Evolutionary conservation across 2,329 filamentous ascomycete species (phyloP).

Genomic region (Cordyceps pruinosa): DNA sequence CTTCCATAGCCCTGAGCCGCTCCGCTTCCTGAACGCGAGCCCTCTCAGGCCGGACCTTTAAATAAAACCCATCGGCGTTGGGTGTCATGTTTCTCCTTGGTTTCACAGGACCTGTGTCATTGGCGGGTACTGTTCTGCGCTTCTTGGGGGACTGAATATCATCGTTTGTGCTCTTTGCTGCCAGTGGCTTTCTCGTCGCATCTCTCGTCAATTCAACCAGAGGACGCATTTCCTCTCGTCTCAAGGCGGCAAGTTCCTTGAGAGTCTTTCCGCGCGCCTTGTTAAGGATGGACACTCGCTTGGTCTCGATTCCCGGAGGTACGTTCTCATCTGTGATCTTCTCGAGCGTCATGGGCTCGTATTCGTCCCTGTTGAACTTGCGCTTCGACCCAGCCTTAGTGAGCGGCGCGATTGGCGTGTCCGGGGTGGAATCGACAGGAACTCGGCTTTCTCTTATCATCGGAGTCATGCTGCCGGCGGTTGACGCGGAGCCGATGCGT

Average conservation of each 20-base stretch:
- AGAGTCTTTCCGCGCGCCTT: conserved; percentile 35
- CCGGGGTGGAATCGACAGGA: conserved; percentile 3
- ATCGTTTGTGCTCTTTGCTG: conserved; percentile 54
- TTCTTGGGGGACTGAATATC: conserved; percentile 54
- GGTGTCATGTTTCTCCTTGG: conserved; percentile 20
- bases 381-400: conserved; percentile 49
- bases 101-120: conserved; percentile 36
- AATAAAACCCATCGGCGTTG: conserved; percentile 23
- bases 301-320: conserved; percentile 15
- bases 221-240: conserved; percentile 32
- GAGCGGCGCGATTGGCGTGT: conserved; percentile 17
- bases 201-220: conserved; percentile 22
- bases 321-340: conserved; percentile 24
- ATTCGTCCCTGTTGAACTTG: conserved; percentile 51
- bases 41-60: conserved; percentile 18
- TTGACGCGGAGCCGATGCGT: conserved; percentile 17
- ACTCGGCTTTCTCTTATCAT: conserved; percentile 10
- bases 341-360: conserved; percentile 29
- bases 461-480: conserved; percentile 21
- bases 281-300: conserved; percentile 26
- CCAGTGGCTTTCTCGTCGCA: conserved; percentile 40
- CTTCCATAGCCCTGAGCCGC: conserved; percentile 14
- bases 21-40: conserved; percentile 15
- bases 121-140: conserved; percentile 25
- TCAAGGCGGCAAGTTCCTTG: conserved; percentile 38